A percentile compares a stretch with the other conserved stretches of the same genome.
Conservation (phyloP, 108 stramenopile genomes). For the Skeletonema tropicum region DNA sequence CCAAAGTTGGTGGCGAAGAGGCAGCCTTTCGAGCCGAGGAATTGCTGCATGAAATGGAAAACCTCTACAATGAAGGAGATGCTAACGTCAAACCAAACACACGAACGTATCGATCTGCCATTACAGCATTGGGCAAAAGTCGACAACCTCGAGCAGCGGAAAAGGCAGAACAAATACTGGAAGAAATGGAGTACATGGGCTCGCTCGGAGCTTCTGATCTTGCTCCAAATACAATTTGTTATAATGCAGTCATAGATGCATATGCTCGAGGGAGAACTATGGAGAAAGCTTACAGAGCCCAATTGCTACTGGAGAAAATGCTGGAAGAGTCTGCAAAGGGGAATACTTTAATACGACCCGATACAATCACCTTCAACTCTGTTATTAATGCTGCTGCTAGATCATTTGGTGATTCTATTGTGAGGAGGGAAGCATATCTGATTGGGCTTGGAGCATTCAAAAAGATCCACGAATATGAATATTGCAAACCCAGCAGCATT, state of each 20-base stretch:
- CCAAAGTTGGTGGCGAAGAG: constrained; percentile 49
- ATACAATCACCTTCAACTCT: constrained; percentile 76
- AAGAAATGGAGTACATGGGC: constrained; percentile 53
- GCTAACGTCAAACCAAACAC: constrained; percentile 66
- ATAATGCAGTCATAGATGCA: constrained; percentile 69
- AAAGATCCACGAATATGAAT: constrained; percentile 28
- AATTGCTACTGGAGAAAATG: constrained; percentile 50
- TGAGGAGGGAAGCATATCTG: constrained; percentile 36
- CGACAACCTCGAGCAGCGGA: constrained; percentile 32
- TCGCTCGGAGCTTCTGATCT: constrained; percentile 33
- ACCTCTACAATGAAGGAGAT: constrained; percentile 53
- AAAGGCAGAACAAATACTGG: constrained; percentile 54
- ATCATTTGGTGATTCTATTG: constrained; percentile 26
- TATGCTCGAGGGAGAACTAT: constrained; percentile 51
- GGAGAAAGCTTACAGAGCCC: constrained; percentile 57
- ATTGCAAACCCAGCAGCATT: constrained; percentile 37
- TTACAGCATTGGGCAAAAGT: constrained; percentile 34
- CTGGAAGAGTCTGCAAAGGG: constrained; percentile 42
- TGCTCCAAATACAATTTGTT: constrained; percentile 62
- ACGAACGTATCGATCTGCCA: constrained; percentile 45
- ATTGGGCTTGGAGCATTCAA: constrained; percentile 35
- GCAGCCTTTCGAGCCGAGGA: constrained; percentile 72
- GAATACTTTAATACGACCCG: constrained; percentile 43
- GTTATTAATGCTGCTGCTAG: constrained; percentile 60
- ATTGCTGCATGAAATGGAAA: constrained; percentile 65